Evolutionary conservation across 164 flowering plant species (phyloP).

Genomic region (Chimonanthus salicifolius): DNA sequence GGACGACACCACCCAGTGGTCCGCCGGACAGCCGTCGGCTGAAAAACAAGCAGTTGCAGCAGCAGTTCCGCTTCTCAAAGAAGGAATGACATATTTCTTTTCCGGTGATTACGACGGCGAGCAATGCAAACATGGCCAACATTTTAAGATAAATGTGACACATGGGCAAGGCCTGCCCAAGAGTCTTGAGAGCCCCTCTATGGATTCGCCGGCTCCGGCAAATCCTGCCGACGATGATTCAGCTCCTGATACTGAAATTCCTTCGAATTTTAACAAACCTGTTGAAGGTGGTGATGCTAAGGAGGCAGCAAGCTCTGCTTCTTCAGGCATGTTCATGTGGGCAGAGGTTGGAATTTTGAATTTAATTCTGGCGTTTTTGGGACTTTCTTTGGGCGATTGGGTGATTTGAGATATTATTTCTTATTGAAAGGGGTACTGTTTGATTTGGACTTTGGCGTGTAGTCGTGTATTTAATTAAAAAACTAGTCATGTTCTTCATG

Average conservation of each 20-base stretch:
- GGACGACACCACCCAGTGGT: conserved; percentile 61
- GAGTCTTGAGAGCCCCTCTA: conserved; percentile 29
- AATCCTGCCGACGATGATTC: conserved; percentile 47
- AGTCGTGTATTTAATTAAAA: background rate
- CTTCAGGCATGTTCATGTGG: conserved; percentile 7
- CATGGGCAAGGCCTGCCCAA: conserved; percentile 74
- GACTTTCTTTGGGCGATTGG: conserved; percentile 15
- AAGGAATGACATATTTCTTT: conserved; percentile 73
- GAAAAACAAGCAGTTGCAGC: conserved; percentile 31
- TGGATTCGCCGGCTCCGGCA: conserved; percentile 31
- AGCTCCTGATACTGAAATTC: conserved; percentile 57
- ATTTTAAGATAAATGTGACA: conserved; percentile 63
- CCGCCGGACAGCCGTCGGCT: conserved; percentile 49
- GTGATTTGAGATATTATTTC: conserved; percentile 2
- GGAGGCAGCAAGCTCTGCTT: conserved; percentile 28
- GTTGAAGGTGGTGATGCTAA: conserved; percentile 20
- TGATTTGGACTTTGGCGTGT: background rate
- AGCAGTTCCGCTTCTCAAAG: conserved; percentile 60
- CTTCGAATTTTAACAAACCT: conserved; percentile 63
- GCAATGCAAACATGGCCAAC: conserved; percentile 78
- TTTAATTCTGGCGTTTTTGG: conserved; percentile 18
- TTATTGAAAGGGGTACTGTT: background rate
- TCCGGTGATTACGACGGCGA: conserved; percentile 86
- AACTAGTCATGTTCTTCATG: background rate
- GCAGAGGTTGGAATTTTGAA: conserved; percentile 16